phyloP scores from a whole-genome alignment of 2,329 filamentous ascomycete species.

The Trichoderma koningiopsis region DNA sequence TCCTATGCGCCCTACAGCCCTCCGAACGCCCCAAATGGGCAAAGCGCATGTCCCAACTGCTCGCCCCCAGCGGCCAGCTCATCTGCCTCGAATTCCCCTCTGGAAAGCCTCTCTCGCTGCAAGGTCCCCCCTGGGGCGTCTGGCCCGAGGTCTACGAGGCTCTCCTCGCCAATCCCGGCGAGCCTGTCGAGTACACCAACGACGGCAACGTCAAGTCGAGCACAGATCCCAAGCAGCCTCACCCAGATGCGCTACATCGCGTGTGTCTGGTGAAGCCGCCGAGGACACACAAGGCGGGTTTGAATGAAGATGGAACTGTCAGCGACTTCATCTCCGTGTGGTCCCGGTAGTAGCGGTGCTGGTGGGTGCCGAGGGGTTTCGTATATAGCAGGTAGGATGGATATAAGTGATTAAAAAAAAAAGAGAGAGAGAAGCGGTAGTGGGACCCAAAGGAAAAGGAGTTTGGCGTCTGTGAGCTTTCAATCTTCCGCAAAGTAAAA shows the following conservation, averaged over 20 bases:
- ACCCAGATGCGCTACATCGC: constrained; percentile 44
- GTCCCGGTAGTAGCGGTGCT: constrained; percentile 38
- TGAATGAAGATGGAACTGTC: constrained; percentile 48
- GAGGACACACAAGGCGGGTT: constrained; percentile 53
- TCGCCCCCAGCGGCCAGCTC: constrained; percentile 53
- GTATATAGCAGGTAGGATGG: background rate
- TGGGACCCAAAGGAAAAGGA: background rate
- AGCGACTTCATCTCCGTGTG: constrained; percentile 59
- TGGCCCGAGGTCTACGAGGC: constrained; percentile 70
- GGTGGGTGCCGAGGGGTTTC: background rate
- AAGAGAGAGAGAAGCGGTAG: background rate
- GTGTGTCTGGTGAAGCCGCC: constrained; percentile 54
- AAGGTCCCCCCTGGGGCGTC: constrained; percentile 74
- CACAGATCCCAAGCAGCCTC: constrained; percentile 24
- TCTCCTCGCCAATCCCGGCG: constrained; percentile 70
- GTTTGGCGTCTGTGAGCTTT: background rate
- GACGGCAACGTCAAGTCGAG: constrained; percentile 49
- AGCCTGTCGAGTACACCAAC: constrained; percentile 61
- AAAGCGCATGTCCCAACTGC: constrained; percentile 51
- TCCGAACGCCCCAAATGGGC: constrained; percentile 57
- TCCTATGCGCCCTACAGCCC: constrained; percentile 63
- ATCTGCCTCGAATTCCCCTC: constrained; percentile 78
- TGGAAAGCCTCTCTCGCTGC: constrained; percentile 63
- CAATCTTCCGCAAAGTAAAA: background rate
- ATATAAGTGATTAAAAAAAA: background rate